Evolutionary conservation across 768 basidiomycete genomes (phyloP), one percentile per base, ranked within the genome.

Genomic region (Infundibulicybe gibba): DNA sequence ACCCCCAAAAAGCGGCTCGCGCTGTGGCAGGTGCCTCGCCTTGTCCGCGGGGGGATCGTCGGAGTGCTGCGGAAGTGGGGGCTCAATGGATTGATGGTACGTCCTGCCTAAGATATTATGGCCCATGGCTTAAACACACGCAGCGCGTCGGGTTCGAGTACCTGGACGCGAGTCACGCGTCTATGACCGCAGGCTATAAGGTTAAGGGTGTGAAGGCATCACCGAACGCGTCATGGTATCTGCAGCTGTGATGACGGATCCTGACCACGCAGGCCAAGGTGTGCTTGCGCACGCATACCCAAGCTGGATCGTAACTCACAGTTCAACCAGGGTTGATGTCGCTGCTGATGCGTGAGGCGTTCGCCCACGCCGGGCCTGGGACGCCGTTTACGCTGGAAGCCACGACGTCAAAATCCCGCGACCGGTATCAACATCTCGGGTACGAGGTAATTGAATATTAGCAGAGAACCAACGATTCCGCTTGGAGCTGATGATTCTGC

Each of bases 251-350:
- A 50, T 53, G 44, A 63, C 63, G 2, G 53, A 57, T 21, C 64
- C 65, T 19, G 58, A 56, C 4, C 51, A 52, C 41, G 59, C 62
- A 49, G 62, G 62, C 16, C 48, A 54, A 56, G 66, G 65, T 63
- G 16, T 21, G 10, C n/a, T 9, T n/a, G n/a, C n/a, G n/a, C 20
- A 8, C 19, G 30, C 12, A 3, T 38, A n/a, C n/a, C 35, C 35
- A 6, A 3, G 14, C 17, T 38, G 35, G 17, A 8, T 4, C 25
- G 25, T 10, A 10, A 10, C 17, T 38, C 10, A 19, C 35, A 19
- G 14, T 19, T 38, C 10, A n/a, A 38, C 3, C 35, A 38, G 35
- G 35, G 4, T n/a, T 38, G n/a, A 14, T 38, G 17, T 3, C 35
- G 35, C 35, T 38, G n/a, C 35, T 38, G 14, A 10, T 38, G 35